phyloP scores from a whole-genome alignment of 306 rosid genomes.

The Quercus variabilis region DNA sequence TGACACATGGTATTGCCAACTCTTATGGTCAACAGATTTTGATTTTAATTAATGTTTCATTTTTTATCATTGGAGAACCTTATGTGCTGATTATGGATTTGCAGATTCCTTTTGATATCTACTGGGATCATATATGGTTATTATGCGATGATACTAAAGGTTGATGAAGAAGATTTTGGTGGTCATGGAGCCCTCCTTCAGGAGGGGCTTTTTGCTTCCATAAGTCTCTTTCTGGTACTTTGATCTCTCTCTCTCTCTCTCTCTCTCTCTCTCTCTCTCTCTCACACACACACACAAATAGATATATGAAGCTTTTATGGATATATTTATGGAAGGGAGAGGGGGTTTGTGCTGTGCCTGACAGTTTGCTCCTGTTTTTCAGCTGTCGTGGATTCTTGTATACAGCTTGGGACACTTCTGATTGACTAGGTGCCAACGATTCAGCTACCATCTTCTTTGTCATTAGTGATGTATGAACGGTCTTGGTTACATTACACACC shows the following conservation, averaged over 20 bases:
- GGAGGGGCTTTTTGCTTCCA: slow-evolving; percentile 95
- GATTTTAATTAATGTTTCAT: neutral
- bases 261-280: neutral
- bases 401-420: slow-evolving; percentile 97
- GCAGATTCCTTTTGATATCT: slow-evolving; percentile 78
- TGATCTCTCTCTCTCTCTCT: slow-evolving; percentile 2
- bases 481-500: slow-evolving; percentile 22
- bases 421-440: slow-evolving; percentile 33
- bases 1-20: no score
- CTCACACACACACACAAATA: neutral
- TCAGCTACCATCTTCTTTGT: slow-evolving; percentile 26
- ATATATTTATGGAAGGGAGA: neutral
- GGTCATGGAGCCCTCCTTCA: slow-evolving; percentile 99
- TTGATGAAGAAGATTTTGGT: slow-evolving; percentile 96
- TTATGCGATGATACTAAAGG: slow-evolving; percentile 75
- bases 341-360: neutral
- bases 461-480: slow-evolving; percentile 5
- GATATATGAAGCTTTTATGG: neutral
- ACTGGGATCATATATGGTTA: slow-evolving; percentile 75
- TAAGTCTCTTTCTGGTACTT: slow-evolving; percentile 90
- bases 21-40: neutral
- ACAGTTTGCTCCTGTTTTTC: slow-evolving; percentile 25
- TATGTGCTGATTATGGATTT: slow-evolving; percentile 5
- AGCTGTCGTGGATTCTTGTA: slow-evolving; percentile 91
- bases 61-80: slow-evolving; percentile 1